A percentile compares a stretch with the other conserved stretches of the same genome.
These are phyloP conservation scores for Polysphondylium violaceum DNA, from an alignment of 78 protist genomes.

Conservation along the genomic window DNA sequence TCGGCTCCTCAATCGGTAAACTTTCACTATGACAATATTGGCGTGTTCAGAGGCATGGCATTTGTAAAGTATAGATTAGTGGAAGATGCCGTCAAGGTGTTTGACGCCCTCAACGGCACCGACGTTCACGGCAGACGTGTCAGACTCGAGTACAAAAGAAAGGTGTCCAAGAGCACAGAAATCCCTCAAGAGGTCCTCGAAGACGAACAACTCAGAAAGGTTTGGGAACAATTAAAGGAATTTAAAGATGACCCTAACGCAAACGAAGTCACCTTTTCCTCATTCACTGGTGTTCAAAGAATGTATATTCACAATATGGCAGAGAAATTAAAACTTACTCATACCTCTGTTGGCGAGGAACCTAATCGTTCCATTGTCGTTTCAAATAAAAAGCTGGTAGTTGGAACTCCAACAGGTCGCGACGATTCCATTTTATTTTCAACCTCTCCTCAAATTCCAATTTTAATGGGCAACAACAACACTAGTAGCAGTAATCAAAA, in stretches of 20 bases:
- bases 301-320: slow-evolving; percentile 85
- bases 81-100: slow-evolving; percentile 74
- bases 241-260: slow-evolving; percentile 53
- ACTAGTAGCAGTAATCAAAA: neutral
- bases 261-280: slow-evolving; percentile 42
- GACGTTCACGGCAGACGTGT: slow-evolving; percentile 79
- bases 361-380: slow-evolving; percentile 62
- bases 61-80: slow-evolving; percentile 78
- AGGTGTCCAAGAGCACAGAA: slow-evolving; percentile 51
- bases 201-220: slow-evolving; percentile 68
- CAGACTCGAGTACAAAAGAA: slow-evolving; percentile 72
- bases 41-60: slow-evolving; percentile 84
- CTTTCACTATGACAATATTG: slow-evolving; percentile 75
- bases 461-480: neutral
- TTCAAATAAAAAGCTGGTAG: slow-evolving; percentile 15
- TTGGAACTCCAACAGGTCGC: slow-evolving; percentile 29
- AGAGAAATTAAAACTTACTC: slow-evolving; percentile 66
- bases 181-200: slow-evolving; percentile 73
- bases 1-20: slow-evolving; percentile 73
- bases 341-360: slow-evolving; percentile 78
- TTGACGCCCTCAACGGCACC: slow-evolving; percentile 77
- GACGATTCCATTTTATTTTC: neutral
- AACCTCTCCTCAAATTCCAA: slow-evolving; percentile 12
- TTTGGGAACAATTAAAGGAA: slow-evolving; percentile 72
- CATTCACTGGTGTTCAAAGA: slow-evolving; percentile 76